Base-by-base conservation (phyloP, 176 grass and related monocot species). In the Bothriochloa decipiens region DNA sequence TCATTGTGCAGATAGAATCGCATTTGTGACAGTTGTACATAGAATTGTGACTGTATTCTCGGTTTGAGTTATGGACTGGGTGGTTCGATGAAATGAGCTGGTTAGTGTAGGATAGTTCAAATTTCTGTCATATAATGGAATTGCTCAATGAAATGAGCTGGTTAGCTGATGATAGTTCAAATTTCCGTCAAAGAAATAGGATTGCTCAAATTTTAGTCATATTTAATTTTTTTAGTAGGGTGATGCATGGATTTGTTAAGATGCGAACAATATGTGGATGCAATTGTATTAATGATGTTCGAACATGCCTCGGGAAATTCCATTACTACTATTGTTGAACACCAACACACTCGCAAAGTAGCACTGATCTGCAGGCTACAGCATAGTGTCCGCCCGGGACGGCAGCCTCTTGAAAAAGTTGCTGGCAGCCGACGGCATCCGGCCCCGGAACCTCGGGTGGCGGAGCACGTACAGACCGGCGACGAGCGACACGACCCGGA, bases 371-470 rank as follows among this genome's bases (percentile, higher is more conserved):
- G 40, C 40, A 42, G 68, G 20, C 22, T 9, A 5, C 45, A 86
- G 39, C 84, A 90, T 87, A 1, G 88, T 87, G 11, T 97, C 90
- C 0, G 76, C 74, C 13, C 72, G 15, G 20, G 92, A 90, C 9
- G 92, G 94, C 55, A 94, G 78, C 63, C 94, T 86, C 86, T 90
- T 94, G 90, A 94, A 97, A 83, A 92, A 94, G 68, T 90, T 97
- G 77, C 76, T 28, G 2, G 77, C 83, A 16, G 89, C 83, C 32
- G 89, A 88, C 10, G 92, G 94, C 88, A 85, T 81, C 66, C 36
- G 73, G 81, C 90, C 85, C 68, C 92, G 72, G 81, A 97, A 94
- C 77, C 83, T 70, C n/a, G 92, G 94, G 84, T 97, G 94, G 1
- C 94, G 86, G 13, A 94, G 88, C 61, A 82, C 8, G 68, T 94